These are phyloP conservation scores for Arthroderma sp. DNA, from an alignment of 2,329 filamentous ascomycete genomes.

Conservation along the genomic window DNA sequence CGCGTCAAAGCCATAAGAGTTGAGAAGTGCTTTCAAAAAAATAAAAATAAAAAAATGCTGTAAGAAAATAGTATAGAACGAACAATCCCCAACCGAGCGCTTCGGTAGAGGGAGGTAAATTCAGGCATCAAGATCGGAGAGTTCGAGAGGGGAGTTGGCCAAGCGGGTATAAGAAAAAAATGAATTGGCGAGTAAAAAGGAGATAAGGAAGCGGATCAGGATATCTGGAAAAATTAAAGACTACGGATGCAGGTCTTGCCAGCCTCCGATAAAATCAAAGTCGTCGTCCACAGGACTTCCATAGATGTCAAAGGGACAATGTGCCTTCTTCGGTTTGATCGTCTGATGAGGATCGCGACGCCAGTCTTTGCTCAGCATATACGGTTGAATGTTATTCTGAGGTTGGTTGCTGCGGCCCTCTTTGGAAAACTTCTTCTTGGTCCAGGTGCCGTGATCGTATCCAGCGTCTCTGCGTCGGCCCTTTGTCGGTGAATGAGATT, in stretches of 20 bases:
- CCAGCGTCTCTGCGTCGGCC: conserved; percentile 32
- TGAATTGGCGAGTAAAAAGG: conserved; percentile 7
- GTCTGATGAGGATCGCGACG: conserved; percentile 28
- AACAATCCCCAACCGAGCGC: conserved; percentile 1
- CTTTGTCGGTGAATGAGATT: conserved; percentile 29
- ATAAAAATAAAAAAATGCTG: conserved; percentile 1
- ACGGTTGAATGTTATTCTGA: conserved; percentile 23
- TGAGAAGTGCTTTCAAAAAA: conserved; percentile 5
- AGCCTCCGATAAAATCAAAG: conserved; percentile 90
- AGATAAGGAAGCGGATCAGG: conserved; percentile 10
- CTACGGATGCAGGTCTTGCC: conserved; percentile 58
- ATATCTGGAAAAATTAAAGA: conserved; percentile 14
- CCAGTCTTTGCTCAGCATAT: conserved; percentile 33
- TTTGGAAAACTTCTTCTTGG: conserved; percentile 20
- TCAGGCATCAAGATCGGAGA: background rate
- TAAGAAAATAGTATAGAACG: conserved; percentile 4
- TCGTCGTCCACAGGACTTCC: conserved; percentile 42
- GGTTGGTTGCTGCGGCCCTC: conserved; percentile 3
- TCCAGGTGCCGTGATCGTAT: conserved; percentile 23
- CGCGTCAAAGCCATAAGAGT: background rate
- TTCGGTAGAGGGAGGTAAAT: too few relatives aligned
- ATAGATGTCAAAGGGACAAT: conserved; percentile 26
- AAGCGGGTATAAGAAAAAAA: background rate
- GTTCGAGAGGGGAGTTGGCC: conserved; percentile 4
- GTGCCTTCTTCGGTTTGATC: conserved; percentile 19